A percentile compares a stretch with the other conserved stretches of the same genome.
phyloP scores from a whole-genome alignment of 495 filamentous ascomycete genomes.

The Filosporella fistucella region DNA sequence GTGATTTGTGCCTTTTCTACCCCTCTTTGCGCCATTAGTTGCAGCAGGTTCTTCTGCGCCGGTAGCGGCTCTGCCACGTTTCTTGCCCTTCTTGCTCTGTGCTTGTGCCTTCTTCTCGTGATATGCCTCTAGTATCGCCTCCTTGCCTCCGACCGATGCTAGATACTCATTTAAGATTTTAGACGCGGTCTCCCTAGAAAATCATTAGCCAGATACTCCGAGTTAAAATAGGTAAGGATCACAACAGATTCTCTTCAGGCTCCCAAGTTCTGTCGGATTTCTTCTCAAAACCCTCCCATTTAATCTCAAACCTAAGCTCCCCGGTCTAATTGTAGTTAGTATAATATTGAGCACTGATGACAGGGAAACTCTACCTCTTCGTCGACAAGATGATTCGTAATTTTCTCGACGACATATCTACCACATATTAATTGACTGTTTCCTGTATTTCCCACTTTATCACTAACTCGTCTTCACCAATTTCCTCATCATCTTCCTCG shows the following conservation, averaged over 20 bases:
- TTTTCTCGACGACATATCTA: slow-evolving; percentile 56
- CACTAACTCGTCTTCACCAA: slow-evolving; percentile 40
- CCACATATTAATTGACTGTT: slow-evolving; percentile 1
- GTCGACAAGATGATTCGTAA: slow-evolving; percentile 45
- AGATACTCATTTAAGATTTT: slow-evolving; percentile 43
- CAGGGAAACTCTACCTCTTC: slow-evolving; percentile 33
- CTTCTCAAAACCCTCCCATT: slow-evolving; percentile 60
- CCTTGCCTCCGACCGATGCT: slow-evolving; percentile 43
- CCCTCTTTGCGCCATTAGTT: slow-evolving; percentile 32
- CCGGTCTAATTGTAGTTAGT: slow-evolving; percentile 25
- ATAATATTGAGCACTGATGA: slow-evolving; percentile 8
- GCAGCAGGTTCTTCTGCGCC: slow-evolving; percentile 14
- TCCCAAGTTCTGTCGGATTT: slow-evolving; percentile 57
- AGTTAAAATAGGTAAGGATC: slow-evolving; percentile 12
- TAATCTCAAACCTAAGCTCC: slow-evolving; percentile 44
- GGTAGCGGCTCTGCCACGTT: slow-evolving; percentile 14
- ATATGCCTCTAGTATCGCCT: slow-evolving; percentile 41
- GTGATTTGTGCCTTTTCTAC: slow-evolving; percentile 38
- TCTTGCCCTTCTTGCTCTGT: slow-evolving; percentile 27
- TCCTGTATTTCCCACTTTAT: not conserved
- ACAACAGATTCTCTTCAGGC: slow-evolving; percentile 53
- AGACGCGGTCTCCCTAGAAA: slow-evolving; percentile 33
- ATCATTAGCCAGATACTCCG: slow-evolving; percentile 1
- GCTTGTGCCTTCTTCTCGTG: slow-evolving; percentile 19
- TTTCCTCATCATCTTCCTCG: slow-evolving; percentile 31